Evolutionary conservation across 495 filamentous ascomycete species (phyloP).

Genomic region (Xylaria scruposa): DNA sequence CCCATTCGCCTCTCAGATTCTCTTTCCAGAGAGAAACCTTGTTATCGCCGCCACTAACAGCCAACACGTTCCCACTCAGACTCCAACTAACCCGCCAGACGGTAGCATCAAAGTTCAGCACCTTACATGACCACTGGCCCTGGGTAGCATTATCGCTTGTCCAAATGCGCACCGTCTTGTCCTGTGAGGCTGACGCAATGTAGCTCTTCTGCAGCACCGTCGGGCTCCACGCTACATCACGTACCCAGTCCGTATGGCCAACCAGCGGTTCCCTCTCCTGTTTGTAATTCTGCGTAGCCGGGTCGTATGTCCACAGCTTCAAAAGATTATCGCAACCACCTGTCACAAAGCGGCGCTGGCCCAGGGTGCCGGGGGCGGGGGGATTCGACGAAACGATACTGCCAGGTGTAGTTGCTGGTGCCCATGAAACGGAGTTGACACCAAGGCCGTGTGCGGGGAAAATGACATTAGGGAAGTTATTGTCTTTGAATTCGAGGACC

Average conservation of each 20-base stretch:
- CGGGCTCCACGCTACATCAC: slow-evolving; percentile 96
- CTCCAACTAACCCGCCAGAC: slow-evolving; percentile 99
- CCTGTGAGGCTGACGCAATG: slow-evolving; percentile 92
- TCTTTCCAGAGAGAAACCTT: slow-evolving; percentile 92
- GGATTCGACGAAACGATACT: slow-evolving; percentile 73
- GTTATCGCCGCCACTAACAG: slow-evolving; percentile 93
- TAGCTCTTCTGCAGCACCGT: slow-evolving; percentile 93
- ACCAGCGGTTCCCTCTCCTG: slow-evolving; percentile 61
- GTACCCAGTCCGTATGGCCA: slow-evolving; percentile 96
- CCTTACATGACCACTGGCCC: slow-evolving; percentile 79
- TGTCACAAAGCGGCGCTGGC: slow-evolving; percentile 81
- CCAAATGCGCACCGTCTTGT: slow-evolving; percentile 98
- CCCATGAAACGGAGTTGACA: slow-evolving; percentile 96
- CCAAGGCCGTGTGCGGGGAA: slow-evolving; percentile 92
- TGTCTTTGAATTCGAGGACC: slow-evolving; percentile 96
- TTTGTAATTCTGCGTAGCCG: slow-evolving; percentile 57
- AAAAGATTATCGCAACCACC: slow-evolving; percentile 92
- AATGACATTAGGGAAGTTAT: slow-evolving; percentile 81
- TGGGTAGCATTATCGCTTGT: slow-evolving; percentile 69
- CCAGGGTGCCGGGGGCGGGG: slow-evolving; percentile 63
- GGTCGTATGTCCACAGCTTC: slow-evolving; percentile 79
- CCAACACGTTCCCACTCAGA: slow-evolving; percentile 94
- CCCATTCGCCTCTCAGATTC: slow-evolving; percentile 82
- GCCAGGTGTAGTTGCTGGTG: slow-evolving; percentile 79
- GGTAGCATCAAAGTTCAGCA: slow-evolving; percentile 83